phyloP scores from a whole-genome alignment of 306 rosid genomes.

The Notholithocarpus densiflorus region DNA sequence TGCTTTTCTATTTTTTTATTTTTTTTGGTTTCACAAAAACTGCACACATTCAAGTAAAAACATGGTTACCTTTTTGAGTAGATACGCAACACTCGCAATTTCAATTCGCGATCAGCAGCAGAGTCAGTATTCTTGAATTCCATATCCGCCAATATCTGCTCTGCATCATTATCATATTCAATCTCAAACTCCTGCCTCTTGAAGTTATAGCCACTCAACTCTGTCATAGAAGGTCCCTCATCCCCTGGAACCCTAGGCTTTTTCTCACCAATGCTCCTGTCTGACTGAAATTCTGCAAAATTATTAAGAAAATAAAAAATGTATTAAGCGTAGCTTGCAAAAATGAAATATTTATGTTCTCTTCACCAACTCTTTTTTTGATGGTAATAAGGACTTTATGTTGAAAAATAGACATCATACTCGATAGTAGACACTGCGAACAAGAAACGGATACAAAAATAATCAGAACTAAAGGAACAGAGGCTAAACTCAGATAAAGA shows the following conservation, averaged over 20 bases:
- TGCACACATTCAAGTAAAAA: not conserved
- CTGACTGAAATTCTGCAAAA: constrained; percentile 51
- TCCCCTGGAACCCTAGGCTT: constrained; percentile 69
- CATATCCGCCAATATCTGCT: constrained; percentile 88
- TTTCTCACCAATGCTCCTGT: constrained; percentile 73
- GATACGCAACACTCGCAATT: constrained; percentile 64
- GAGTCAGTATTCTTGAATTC: constrained; percentile 74
- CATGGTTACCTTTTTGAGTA: constrained; percentile 61
- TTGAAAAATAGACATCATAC: too few species aligned
- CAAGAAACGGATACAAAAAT: too few species aligned
- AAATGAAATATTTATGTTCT: not conserved
- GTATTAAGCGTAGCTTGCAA: not conserved
- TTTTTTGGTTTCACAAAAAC: constrained; percentile 8
- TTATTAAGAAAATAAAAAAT: constrained; percentile 10
- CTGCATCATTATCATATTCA: constrained; percentile 91
- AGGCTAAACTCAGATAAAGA: too few species aligned
- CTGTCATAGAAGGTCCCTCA: constrained; percentile 57
- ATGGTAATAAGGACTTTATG: too few species aligned
- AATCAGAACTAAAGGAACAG: too few species aligned
- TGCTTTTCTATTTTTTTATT: not conserved
- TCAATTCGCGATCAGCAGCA: constrained; percentile 53
- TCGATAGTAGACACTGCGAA: too few species aligned
- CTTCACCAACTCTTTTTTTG: not conserved
- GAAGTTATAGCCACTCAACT: constrained; percentile 75
- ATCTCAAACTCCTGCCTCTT: constrained; percentile 84